Evolutionary conservation across 2,329 filamentous ascomycete genomes (phyloP), one percentile per base, ranked within the genome.

Genomic region (Trichoderma brevicompactum): DNA sequence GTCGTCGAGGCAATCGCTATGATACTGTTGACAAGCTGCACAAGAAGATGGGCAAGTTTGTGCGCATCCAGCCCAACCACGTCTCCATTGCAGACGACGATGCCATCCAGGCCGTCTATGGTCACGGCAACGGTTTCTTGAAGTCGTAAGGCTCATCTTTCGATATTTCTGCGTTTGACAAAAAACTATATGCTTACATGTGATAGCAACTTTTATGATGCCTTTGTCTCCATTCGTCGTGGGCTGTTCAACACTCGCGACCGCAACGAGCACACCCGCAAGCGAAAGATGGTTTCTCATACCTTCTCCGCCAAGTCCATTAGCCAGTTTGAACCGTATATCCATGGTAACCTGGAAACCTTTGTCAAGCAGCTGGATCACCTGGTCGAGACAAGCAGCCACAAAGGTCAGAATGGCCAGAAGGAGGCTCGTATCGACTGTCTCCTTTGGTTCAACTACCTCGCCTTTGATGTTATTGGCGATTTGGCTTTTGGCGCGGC

Each of bases 221-320:
- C 92, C 56, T 97, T 97, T 72, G 92, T 97, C 63, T 94, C 91
- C 12, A 96, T 96, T 73, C 86, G 85, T 58, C 87, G 92, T 12
- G 92, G 92, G 19, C 83, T 97, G 12, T 97, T 97, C 86, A 97
- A 96, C 77, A 96, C 93, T 0, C 85, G 94, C 38, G 87, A 94
- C 78, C 86, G 94, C 55, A 82, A 82, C 0, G 92, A 97, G 73
- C 93, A 97, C 76, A 89, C 89, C 0, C 88, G 93, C 68, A 97
- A 97, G 84, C 87, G 93, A 72, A 97, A 96, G 84, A 89, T 92
- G 2, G 87, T 97, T 54, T 88, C 91, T 1, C 92, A 96, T 76
- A 95, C 92, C 38, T 97, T 97, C 79, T 91, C 89, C 13, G 84
- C 89, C 67, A 96, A 94, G 79, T 91, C 87, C 9, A 85, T 97